Evolutionary conservation across 352 stramenopile genomes (phyloP), one percentile per base, ranked within the genome.

Genomic region (Sclerospora graminicola): DNA sequence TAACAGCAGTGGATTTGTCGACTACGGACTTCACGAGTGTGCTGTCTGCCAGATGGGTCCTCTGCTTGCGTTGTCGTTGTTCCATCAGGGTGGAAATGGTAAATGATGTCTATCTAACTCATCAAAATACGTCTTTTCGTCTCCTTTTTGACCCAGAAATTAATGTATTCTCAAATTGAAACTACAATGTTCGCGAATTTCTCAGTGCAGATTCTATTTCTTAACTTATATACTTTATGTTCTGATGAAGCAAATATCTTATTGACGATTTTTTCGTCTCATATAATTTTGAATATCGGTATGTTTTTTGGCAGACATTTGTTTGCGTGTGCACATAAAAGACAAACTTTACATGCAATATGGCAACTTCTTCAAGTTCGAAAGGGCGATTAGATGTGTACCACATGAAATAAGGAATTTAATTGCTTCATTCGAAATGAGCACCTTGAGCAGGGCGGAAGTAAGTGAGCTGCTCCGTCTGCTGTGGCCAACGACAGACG

Each of bases 401-500:
- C 20, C 27, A 58, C 36, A 48, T 16, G 18, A 47, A 29, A 21
- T 46, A 26, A 13, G 37, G 45, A n/a, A n/a, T n/a, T n/a, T n/a
- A n/a, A n/a, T n/a, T n/a, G 40, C 36, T 53, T 54, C 36, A 55
- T 51, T 44, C 34, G 14, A 16, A 19, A 64, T 56, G 50, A 55
- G 14, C 23, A 47, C 19, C 23, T 48, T 64, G 37, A 21, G 31
- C 2, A 20, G 18, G 20, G 39, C 29, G 13, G 48, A 60, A 13
- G 45, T 60, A 30, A 33, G 19, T 27, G 56, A 60, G 29, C 54
- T 78, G 40, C 51, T 54, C 5, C 50, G 51, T 31, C 49, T 80
- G 11, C 54, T 83, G 24, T 83, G 70, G 70, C 65, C 65, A 21
- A 14, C 57, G 27, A 16, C 20, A 60, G 35, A 24, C 34, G 39